A percentile compares a stretch with the other conserved stretches of the same genome.
Evolutionary conservation across 306 rosid genomes (phyloP).

Genomic region (Castanea sativa): DNA sequence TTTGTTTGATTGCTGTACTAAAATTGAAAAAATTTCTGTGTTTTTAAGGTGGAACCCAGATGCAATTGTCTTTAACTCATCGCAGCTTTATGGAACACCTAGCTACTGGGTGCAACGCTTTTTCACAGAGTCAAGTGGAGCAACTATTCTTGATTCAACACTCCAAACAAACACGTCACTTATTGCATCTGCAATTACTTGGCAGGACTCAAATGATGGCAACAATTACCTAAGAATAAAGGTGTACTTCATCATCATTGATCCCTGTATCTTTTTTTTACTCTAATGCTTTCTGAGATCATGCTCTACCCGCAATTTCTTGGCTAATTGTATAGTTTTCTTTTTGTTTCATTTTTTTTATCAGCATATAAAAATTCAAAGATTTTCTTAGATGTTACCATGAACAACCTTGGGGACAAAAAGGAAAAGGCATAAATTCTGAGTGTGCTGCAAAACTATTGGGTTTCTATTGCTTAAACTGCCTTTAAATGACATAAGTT

Average conservation of each 20-base stretch:
- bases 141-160: conserved; percentile 59
- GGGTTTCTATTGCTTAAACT: background rate
- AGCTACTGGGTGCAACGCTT: conserved; percentile 87
- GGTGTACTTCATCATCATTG: conserved; percentile 31
- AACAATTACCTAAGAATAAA: conserved; percentile 52
- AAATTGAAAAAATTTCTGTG: conserved; percentile 19
- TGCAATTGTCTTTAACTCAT: conserved; percentile 85
- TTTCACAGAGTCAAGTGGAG: conserved; percentile 77
- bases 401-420: background rate
- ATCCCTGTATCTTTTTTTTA: background rate
- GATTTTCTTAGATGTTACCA: background rate
- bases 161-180: conserved; percentile 39
- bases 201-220: conserved; percentile 31
- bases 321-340: background rate
- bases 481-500: no score
- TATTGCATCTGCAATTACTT: conserved; percentile 65
- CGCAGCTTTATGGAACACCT: conserved; percentile 77
- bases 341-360: no score
- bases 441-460: background rate
- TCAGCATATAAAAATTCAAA: background rate
- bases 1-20: conserved; percentile 11
- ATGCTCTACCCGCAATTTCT: background rate
- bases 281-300: background rate
- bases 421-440: no score
- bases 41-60: conserved; percentile 85